Percentiles rank a stretch among this genome's conserved stretches.
Evolutionary conservation across 176 grass and related monocot species (phyloP).

Genomic region (Themeda triandra): DNA sequence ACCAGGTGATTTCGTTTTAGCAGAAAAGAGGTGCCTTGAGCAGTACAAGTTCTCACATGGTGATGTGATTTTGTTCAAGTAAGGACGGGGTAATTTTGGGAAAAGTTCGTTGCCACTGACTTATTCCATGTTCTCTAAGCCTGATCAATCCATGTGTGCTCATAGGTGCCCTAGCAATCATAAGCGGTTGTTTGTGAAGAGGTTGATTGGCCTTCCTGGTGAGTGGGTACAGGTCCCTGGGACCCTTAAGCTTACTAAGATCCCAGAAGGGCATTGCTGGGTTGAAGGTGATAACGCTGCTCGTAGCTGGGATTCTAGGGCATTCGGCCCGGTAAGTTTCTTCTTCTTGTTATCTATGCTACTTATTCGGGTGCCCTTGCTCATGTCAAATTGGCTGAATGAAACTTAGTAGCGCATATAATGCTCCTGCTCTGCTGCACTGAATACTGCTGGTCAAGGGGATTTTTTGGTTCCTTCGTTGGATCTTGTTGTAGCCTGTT

Average conservation of each 20-base stretch:
- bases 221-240: constrained; percentile 70
- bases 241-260: constrained; percentile 51
- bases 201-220: constrained; percentile 81
- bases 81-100: not conserved
- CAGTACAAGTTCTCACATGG: constrained; percentile 77
- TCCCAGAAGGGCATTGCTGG: constrained; percentile 86
- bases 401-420: not conserved
- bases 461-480: not conserved
- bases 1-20: constrained; percentile 61
- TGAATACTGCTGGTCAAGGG: not conserved
- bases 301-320: constrained; percentile 71
- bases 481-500: not conserved
- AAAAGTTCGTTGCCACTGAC: not conserved
- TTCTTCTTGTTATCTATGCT: not conserved
- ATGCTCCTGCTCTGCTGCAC: not conserved
- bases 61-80: constrained; percentile 79
- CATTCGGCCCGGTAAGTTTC: constrained; percentile 76
- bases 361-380: not conserved
- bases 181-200: constrained; percentile 56
- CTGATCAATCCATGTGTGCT: not conserved
- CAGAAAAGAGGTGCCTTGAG: constrained; percentile 52
- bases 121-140: not conserved
- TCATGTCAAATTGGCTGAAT: not conserved
- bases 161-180: constrained; percentile 64
- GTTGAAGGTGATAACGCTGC: constrained; percentile 90